phyloP scores from a whole-genome alignment of 805 yeast genomes.

The Saturnispora sanitii region DNA sequence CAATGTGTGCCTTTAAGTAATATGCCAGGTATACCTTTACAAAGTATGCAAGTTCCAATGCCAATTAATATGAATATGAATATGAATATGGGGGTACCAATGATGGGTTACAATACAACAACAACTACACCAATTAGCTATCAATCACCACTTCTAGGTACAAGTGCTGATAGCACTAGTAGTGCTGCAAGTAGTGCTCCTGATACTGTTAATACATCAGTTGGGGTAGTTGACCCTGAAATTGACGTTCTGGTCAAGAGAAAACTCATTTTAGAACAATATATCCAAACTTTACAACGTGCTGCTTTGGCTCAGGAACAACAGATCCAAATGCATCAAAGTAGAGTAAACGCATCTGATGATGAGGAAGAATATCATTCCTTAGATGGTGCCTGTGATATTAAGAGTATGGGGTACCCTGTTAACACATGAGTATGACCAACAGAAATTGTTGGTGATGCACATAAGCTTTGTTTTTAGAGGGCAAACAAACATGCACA shows the following conservation, averaged over 20 bases:
- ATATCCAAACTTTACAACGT: slow-evolving; percentile 2
- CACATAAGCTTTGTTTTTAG: too few species aligned
- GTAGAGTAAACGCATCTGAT: not conserved
- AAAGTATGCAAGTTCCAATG: not conserved
- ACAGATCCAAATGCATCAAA: not conserved
- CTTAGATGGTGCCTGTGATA: not conserved
- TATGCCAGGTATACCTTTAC: too few species aligned
- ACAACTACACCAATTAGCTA: too few species aligned
- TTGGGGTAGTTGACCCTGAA: not conserved
- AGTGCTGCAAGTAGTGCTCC: too few species aligned
- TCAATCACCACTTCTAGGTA: not conserved
- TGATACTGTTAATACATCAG: too few species aligned
- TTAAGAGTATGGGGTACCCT: not conserved
- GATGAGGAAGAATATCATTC: slow-evolving; percentile 1
- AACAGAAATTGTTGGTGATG: too few species aligned
- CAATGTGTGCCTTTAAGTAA: too few species aligned
- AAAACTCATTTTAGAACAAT: slow-evolving; percentile 2
- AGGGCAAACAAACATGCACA: too few species aligned
- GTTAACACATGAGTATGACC: too few species aligned
- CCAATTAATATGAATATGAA: not conserved
- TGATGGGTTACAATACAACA: not conserved
- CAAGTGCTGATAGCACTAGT: not conserved
- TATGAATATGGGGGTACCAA: too few species aligned
- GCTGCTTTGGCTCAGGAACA: not conserved
- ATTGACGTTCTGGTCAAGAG: slow-evolving; percentile 1